A percentile compares a stretch with the other conserved stretches of the same genome.
Evolutionary conservation across 2,329 filamentous ascomycete species (phyloP).

Genomic region (Cucurbitaria berberidis): DNA sequence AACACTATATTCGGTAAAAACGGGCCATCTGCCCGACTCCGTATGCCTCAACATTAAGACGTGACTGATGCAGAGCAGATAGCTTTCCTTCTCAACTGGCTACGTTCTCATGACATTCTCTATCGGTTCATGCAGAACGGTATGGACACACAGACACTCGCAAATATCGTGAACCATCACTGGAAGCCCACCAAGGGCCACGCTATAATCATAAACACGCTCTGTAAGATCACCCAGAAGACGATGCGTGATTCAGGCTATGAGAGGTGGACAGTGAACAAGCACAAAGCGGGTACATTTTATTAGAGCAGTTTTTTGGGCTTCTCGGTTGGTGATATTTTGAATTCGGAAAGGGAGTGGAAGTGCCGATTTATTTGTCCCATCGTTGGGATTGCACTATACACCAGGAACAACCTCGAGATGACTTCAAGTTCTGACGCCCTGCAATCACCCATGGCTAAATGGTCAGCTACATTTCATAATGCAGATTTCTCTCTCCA

Average conservation of each 20-base stretch:
- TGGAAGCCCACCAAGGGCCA: neutral
- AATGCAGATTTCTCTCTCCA: too few species aligned
- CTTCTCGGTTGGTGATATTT: neutral
- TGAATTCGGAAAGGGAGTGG: too few species aligned
- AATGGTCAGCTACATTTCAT: too few species aligned
- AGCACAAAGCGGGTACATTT: neutral
- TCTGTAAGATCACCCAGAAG: conserved; percentile 2
- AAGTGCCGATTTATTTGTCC: too few species aligned
- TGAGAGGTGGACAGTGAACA: neutral
- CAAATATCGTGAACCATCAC: neutral
- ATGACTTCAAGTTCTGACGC: too few species aligned
- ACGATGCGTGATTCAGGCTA: conserved; percentile 1
- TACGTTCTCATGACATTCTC: conserved; percentile 5
- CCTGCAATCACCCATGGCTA: too few species aligned
- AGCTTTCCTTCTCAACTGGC: conserved; percentile 3
- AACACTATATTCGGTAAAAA: neutral
- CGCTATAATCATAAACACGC: neutral
- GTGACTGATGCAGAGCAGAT: neutral
- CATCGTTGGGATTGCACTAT: too few species aligned
- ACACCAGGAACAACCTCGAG: too few species aligned
- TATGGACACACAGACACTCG: neutral
- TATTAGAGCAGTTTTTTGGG: too few species aligned
- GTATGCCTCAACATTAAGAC: neutral
- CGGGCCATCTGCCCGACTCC: neutral
- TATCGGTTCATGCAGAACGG: conserved; percentile 13